A percentile compares a stretch with the other conserved stretches of the same genome.
These are phyloP conservation scores for Macroventuria anomochaeta DNA, from an alignment of 2,329 filamentous ascomycete genomes.

Conservation along the genomic window DNA sequence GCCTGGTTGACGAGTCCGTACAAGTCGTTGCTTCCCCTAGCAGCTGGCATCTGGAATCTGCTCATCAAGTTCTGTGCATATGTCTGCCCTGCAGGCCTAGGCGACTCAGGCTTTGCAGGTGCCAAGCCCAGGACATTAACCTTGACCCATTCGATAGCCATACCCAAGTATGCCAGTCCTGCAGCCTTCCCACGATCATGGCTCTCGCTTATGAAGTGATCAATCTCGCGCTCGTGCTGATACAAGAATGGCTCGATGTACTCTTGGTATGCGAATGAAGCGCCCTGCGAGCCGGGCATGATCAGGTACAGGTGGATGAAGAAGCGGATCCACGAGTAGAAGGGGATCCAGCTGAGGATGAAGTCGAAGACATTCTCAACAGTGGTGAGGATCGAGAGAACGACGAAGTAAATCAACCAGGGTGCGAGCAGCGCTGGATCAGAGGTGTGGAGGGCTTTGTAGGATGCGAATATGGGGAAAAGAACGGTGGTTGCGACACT, in stretches of 20 bases:
- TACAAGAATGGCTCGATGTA: constrained; percentile 88
- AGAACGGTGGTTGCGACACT: constrained; percentile 74
- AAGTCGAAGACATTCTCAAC: constrained; percentile 88
- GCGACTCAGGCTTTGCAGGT: constrained; percentile 54
- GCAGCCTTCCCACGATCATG: constrained; percentile 80
- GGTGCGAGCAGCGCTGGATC: constrained; percentile 88
- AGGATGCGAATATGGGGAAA: constrained; percentile 95
- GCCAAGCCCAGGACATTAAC: constrained; percentile 81
- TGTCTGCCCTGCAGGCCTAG: constrained; percentile 55
- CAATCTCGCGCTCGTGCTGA: constrained; percentile 86
- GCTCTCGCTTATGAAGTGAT: constrained; percentile 81
- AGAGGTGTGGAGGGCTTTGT: constrained; percentile 93
- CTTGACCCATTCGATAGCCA: constrained; percentile 64
- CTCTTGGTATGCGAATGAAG: constrained; percentile 81
- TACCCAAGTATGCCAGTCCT: constrained; percentile 66
- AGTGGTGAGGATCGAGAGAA: constrained; percentile 79
- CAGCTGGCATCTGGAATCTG: constrained; percentile 81
- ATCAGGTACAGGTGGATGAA: constrained; percentile 91
- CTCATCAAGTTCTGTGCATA: constrained; percentile 86
- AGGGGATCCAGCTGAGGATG: constrained; percentile 88
- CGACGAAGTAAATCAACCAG: constrained; percentile 99
- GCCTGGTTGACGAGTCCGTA: constrained; percentile 79
- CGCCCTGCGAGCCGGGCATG: constrained; percentile 95
- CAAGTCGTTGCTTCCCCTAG: constrained; percentile 72
- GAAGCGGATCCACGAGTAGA: constrained; percentile 91